Conservation (phyloP, 1,284 basidiomycete genomes). For the Ganoderma resinaceum region DNA sequence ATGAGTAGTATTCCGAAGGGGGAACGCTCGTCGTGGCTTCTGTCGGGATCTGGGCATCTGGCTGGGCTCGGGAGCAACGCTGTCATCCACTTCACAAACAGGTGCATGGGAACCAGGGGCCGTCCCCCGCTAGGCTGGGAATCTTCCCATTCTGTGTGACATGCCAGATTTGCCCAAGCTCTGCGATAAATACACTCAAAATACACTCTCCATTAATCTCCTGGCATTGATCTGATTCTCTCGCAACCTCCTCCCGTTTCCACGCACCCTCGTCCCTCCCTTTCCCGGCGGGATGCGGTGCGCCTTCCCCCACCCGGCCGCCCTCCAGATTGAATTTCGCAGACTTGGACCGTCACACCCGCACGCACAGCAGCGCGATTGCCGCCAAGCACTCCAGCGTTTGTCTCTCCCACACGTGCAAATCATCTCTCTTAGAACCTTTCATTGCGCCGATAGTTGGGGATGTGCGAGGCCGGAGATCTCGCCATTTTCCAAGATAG, state of each 20-base stretch:
- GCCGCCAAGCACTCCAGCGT: constrained; percentile 10
- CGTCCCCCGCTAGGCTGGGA: constrained; percentile 28
- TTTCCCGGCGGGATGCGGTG: constrained; percentile 14
- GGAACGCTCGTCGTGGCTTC: constrained; percentile 3
- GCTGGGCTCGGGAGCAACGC: neutral
- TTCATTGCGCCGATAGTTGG: constrained; percentile 27
- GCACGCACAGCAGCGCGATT: constrained; percentile 16
- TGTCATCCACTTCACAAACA: constrained; percentile 8
- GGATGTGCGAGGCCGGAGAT: constrained; percentile 26
- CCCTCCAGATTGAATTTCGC: constrained; percentile 7
- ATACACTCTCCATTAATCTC: neutral
- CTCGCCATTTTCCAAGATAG: constrained; percentile 25
- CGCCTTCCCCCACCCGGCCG: constrained; percentile 4
- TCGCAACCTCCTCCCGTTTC: constrained; percentile 16
- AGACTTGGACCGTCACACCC: constrained; percentile 12
- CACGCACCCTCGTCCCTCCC: constrained; percentile 17
- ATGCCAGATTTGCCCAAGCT: constrained; percentile 28
- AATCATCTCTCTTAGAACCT: constrained; percentile 23
- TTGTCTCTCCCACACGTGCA: constrained; percentile 26
- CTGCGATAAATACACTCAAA: constrained; percentile 16
- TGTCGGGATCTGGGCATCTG: constrained; percentile 13
- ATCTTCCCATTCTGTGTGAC: constrained; percentile 28
- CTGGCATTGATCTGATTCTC: constrained; percentile 4
- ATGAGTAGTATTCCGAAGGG: no score
- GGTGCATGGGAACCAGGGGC: constrained; percentile 21